Evolutionary conservation across 352 stramenopile species (phyloP), one percentile per base, ranked within the genome.

Genomic region (Plasmopara viticola): DNA sequence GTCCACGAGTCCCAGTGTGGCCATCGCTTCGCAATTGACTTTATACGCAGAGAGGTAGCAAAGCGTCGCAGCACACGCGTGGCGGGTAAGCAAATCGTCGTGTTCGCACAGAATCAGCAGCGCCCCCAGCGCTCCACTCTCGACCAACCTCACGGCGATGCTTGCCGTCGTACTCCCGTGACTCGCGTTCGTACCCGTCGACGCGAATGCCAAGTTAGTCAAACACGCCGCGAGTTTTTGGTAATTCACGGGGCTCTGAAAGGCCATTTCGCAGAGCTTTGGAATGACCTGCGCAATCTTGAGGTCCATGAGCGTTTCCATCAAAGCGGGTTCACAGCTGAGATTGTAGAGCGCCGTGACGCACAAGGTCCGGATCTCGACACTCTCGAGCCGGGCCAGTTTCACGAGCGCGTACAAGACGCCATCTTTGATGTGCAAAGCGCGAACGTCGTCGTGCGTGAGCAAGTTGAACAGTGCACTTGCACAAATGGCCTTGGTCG

Each of bases 321-420:
- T 70, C 56, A 93, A 81, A 25, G 54, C 44, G 14, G 75, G 70
- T 33, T 90, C 79, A 42, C 79, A 88, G 29, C 78, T 88, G 30
- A 95, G 58, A 50, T 95, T 95, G 69, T 94, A 94, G 9, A 95
- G 67, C 6, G 79, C 81, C 7, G 76, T 69, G 15, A 92, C 79
- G 29, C 83, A 94, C 35, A 95, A 63, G 10, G 70, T 82, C 3
- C 80, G 79, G 41, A 91, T 95, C 50, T 87, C 74, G 43, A 86
- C 71, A 41, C 82, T 92, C 42, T 94, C 83, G 7, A 93, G 77
- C 2, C 84, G 63, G 9, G 81, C 83, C 1, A 95, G 76, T 52
- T 95, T 95, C 29, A 94, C 74, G 4, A 95, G 72, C n/a, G 85
- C 85, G 58, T 92, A 95, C 43, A 95, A 34, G 13, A 94, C 83